Conservation (phyloP, 1,139 yeast species). For the Geotrichum europaeum region DNA sequence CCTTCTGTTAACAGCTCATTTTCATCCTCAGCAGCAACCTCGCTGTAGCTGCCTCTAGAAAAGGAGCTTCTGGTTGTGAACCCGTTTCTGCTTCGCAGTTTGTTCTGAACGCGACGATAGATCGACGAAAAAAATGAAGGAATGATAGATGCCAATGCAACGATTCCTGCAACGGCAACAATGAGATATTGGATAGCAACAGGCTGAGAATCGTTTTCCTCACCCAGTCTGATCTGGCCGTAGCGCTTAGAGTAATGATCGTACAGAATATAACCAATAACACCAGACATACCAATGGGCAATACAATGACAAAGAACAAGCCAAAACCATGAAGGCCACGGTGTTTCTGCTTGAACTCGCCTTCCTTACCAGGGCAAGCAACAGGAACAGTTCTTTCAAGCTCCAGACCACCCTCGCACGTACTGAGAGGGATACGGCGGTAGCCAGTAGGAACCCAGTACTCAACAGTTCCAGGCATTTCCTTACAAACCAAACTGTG, state of each 20-base stretch:
- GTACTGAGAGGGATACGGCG: conserved; percentile 68
- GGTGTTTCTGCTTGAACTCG: conserved; percentile 55
- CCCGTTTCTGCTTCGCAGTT: conserved; percentile 10
- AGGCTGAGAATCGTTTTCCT: conserved; percentile 45
- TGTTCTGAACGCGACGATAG: conserved; percentile 14
- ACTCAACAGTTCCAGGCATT: conserved; percentile 53
- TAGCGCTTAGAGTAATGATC: conserved; percentile 74
- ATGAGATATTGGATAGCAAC: conserved; percentile 24
- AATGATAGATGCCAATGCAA: conserved; percentile 31
- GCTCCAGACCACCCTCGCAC: conserved; percentile 62
- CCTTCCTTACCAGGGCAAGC: conserved; percentile 85
- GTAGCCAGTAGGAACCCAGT: conserved; percentile 75
- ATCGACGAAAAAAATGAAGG: conserved; percentile 25
- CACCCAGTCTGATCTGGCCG: conserved; percentile 83
- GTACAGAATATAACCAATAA: conserved; percentile 66
- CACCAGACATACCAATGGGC: conserved; percentile 54
- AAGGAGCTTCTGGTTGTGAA: conserved; percentile 22
- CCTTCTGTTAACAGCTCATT: conserved; percentile 14
- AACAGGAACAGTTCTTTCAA: conserved; percentile 60
- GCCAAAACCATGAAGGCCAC: conserved; percentile 51
- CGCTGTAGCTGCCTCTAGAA: conserved; percentile 17
- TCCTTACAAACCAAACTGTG: conserved; percentile 57
- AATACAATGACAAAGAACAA: conserved; percentile 48
- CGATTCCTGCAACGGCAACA: conserved; percentile 32
- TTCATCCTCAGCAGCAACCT: conserved; percentile 18